A percentile compares a stretch with the other conserved stretches of the same genome.
Conservation (phyloP, 306 rosid species). For the Acacia crassicarpa region DNA sequence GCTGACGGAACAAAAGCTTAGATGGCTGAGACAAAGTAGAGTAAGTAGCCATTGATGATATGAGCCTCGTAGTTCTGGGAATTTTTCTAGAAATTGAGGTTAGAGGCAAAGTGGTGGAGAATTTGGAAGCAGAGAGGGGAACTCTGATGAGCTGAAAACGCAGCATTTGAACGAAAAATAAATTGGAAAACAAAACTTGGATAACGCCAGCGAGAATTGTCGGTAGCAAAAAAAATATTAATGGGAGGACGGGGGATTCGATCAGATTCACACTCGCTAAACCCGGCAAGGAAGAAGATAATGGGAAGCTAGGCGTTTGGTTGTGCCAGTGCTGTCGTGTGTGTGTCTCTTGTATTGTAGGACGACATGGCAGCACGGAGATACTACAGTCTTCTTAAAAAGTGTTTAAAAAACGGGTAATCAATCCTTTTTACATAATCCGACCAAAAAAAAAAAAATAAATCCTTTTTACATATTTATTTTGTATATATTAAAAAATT, state of each 20-base stretch:
- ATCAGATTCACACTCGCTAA: not conserved
- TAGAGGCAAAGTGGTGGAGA: conserved; percentile 21
- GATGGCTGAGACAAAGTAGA: conserved; percentile 40
- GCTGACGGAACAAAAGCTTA: conserved; percentile 86
- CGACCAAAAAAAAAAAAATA: too few relatives aligned
- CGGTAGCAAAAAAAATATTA: not conserved
- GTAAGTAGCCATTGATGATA: conserved; percentile 51
- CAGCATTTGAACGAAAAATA: conserved; percentile 30
- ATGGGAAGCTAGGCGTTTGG: not conserved
- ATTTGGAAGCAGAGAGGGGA: conserved; percentile 26
- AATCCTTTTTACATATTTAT: too few relatives aligned
- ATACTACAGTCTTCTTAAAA: too few relatives aligned
- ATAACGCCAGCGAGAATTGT: not conserved
- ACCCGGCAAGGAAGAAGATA: not conserved
- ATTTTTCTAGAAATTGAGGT: conserved; percentile 11
- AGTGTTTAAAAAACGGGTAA: too few relatives aligned
- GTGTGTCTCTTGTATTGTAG: too few relatives aligned
- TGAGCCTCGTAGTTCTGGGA: not conserved
- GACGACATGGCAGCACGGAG: too few relatives aligned
- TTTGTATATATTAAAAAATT: too few relatives aligned
- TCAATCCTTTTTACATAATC: too few relatives aligned
- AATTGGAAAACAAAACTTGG: not conserved
- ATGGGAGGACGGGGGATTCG: conserved; percentile 15
- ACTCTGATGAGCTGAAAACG: conserved; percentile 30
- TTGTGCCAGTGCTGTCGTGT: not conserved